phyloP scores from a whole-genome alignment of 1,284 basidiomycete species.

The Apiotrichum laibachii region DNA sequence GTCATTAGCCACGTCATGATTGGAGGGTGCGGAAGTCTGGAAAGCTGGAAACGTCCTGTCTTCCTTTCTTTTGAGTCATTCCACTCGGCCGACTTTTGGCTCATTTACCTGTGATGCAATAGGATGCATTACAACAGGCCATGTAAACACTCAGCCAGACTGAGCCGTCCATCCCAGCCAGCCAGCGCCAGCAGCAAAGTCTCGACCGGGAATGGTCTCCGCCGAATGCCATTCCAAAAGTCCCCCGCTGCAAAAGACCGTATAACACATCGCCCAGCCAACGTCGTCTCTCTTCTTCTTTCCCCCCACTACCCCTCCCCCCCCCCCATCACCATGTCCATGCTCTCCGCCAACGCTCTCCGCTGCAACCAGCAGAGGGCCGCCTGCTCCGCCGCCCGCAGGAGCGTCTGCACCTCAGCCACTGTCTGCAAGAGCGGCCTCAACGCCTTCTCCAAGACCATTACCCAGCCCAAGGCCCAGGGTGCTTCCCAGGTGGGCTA shows the following conservation, averaged over 20 bases:
- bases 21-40: too few relatives aligned
- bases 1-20: too few relatives aligned
- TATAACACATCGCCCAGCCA: neutral
- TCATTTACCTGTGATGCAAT: too few relatives aligned
- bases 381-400: constrained; percentile 7
- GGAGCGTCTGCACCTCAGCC: constrained; percentile 14
- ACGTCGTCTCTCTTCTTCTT: neutral
- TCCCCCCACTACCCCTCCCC: neutral
- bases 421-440: constrained; percentile 27
- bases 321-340: constrained; percentile 11
- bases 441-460: constrained; percentile 76
- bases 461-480: constrained; percentile 88
- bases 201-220: too few relatives aligned
- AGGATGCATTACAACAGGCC: too few relatives aligned
- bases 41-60: neutral
- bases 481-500: constrained; percentile 78
- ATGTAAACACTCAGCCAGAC: too few relatives aligned
- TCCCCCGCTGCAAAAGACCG: neutral
- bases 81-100: neutral
- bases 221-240: neutral
- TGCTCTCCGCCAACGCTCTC: constrained; percentile 22
- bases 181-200: too few relatives aligned
- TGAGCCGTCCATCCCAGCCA: too few relatives aligned
- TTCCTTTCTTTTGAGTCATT: neutral
- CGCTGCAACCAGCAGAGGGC: constrained; percentile 22